Conservation (phyloP, 805 yeast species). For the Pichia manshurica region DNA sequence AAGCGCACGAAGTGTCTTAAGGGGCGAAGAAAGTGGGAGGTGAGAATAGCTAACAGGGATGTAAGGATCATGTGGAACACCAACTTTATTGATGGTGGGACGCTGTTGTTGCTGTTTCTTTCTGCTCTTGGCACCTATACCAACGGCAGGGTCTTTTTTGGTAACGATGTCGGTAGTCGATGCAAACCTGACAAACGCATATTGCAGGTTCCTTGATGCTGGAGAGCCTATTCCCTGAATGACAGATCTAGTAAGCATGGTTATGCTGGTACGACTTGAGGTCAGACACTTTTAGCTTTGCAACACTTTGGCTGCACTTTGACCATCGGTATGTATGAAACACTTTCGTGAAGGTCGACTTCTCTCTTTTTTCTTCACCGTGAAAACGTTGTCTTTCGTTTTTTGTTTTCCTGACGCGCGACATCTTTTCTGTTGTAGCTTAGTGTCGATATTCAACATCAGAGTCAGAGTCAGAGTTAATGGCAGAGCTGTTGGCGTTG, state of each 20-base stretch:
- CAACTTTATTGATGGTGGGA: slow-evolving; percentile 30
- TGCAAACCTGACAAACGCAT: slow-evolving; percentile 8
- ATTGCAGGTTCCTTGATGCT: neutral
- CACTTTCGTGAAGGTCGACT: too few relatives aligned
- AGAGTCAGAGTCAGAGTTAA: neutral
- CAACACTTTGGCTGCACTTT: too few relatives aligned
- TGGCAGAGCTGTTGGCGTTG: neutral
- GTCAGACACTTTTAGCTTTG: too few relatives aligned
- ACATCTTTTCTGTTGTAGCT: neutral
- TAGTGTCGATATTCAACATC: slow-evolving; percentile 8
- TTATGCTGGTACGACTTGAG: neutral
- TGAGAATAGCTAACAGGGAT: slow-evolving; percentile 42
- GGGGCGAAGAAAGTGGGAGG: slow-evolving; percentile 32
- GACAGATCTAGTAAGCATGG: slow-evolving; percentile 7
- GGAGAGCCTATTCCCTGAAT: neutral
- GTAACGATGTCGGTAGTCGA: slow-evolving; percentile 11
- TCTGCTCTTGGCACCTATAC: slow-evolving; percentile 12
- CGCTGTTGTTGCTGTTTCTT: slow-evolving; percentile 22
- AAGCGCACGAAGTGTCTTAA: slow-evolving; percentile 38
- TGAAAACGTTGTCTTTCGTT: neutral
- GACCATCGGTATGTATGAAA: too few relatives aligned
- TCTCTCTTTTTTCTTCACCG: too few relatives aligned
- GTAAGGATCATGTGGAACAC: slow-evolving; percentile 36
- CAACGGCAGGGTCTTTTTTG: slow-evolving; percentile 9
- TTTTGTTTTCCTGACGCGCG: neutral